A percentile compares a stretch with the other conserved stretches of the same genome.
phyloP scores from a whole-genome alignment of 2,329 filamentous ascomycete species.

The Sporothrix humicola region DNA sequence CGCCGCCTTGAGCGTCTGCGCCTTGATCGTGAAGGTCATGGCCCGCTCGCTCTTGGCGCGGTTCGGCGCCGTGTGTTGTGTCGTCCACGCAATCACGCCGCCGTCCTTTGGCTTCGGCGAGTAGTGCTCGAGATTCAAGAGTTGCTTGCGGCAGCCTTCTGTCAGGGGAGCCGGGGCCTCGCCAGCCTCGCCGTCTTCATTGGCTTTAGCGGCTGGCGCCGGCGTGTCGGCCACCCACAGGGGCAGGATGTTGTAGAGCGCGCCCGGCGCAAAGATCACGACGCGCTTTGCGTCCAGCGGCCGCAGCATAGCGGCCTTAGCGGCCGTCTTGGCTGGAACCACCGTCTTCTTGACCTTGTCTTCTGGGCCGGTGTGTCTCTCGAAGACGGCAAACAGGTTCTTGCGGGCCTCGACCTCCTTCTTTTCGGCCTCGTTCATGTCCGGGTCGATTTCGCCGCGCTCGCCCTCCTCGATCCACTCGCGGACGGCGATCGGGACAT shows the following conservation, averaged over 20 bases:
- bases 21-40: slow-evolving; percentile 37
- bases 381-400: slow-evolving; percentile 52
- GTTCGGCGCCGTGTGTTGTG: slow-evolving; percentile 35
- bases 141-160: slow-evolving; percentile 49
- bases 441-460: neutral
- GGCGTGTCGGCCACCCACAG: slow-evolving; percentile 52
- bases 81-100: slow-evolving; percentile 42
- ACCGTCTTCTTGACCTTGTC: slow-evolving; percentile 50
- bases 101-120: slow-evolving; percentile 38
- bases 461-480: slow-evolving; percentile 54
- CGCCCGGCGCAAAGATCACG: slow-evolving; percentile 60
- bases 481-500: slow-evolving; percentile 51
- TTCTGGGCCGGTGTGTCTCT: slow-evolving; percentile 47
- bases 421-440: neutral
- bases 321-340: slow-evolving; percentile 41
- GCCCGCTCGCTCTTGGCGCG: slow-evolving; percentile 26
- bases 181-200: slow-evolving; percentile 40
- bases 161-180: no score
- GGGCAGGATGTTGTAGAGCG: slow-evolving; percentile 56
- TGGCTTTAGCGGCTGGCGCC: neutral
- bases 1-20: slow-evolving; percentile 34
- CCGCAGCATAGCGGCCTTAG: slow-evolving; percentile 42
- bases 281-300: slow-evolving; percentile 46
- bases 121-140: slow-evolving; percentile 42
- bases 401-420: slow-evolving; percentile 38